Conservation (phyloP, 176 grass and related monocot genomes). For the Lolium perenne region DNA sequence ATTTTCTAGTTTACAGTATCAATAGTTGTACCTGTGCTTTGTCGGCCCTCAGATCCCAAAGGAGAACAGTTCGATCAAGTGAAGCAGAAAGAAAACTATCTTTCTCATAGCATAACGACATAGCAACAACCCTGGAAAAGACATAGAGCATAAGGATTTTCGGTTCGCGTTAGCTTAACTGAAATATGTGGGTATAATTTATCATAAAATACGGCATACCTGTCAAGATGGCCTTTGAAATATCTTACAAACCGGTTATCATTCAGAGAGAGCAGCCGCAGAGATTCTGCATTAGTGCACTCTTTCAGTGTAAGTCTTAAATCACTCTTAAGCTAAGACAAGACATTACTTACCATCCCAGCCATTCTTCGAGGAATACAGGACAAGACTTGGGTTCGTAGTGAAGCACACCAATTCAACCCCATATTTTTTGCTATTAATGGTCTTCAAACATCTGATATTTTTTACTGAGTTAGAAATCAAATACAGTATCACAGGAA, state of each 20-base stretch:
- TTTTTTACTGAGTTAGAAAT: constrained; percentile 30
- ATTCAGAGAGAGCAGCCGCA: constrained; percentile 87
- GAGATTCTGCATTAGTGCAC: constrained; percentile 72
- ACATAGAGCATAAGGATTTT: constrained; percentile 40
- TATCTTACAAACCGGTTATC: constrained; percentile 96
- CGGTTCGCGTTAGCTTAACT: background rate
- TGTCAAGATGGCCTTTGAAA: constrained; percentile 98
- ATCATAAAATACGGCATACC: constrained; percentile 51
- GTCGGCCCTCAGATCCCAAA: constrained; percentile 90
- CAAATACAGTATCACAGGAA: constrained; percentile 37
- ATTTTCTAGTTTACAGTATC: constrained; percentile 16
- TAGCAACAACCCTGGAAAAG: constrained; percentile 77
- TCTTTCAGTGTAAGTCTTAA: constrained; percentile 34
- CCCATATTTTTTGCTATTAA: constrained; percentile 99
- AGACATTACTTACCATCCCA: constrained; percentile 88
- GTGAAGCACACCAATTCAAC: constrained; percentile 95
- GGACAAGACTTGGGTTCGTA: constrained; percentile 80
- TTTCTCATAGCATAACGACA: constrained; percentile 84
- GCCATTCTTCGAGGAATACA: constrained; percentile 99
- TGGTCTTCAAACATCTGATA: constrained; percentile 95
- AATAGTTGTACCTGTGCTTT: constrained; percentile 79
- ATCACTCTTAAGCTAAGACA: constrained; percentile 31
- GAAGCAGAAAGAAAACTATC: constrained; percentile 88
- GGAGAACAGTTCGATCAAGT: constrained; percentile 88
- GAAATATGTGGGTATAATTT: constrained; percentile 10